Base-by-base conservation (phyloP, 176 grass and related monocot species). In the Secale cereale region DNA sequence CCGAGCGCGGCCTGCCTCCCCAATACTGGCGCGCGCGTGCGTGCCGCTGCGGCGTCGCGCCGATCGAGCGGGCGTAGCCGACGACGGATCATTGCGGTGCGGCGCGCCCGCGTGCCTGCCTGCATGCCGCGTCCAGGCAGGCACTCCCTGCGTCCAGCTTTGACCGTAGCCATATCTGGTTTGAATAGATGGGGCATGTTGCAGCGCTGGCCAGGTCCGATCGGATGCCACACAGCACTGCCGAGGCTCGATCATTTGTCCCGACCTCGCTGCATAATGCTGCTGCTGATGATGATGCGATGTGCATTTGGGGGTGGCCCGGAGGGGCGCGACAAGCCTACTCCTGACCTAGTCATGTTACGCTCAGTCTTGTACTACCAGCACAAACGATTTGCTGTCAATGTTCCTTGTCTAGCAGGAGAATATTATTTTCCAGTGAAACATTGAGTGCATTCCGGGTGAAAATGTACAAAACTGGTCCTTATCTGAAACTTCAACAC, bases 61-160 rank as follows among this genome's bases (percentile, higher is more conserved):
- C 19, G 69, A 43, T 73, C 50, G 67, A 82, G 80, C 23, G 32
- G 14, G 30, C 32, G 32, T 14, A 41, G 30, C 78, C 78, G 12
- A 28, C 45, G 83, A 89, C 85, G 33, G 83, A 89, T 86, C 78
- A 86, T 89, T 70, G 78, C 80, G 59, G 62, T 29, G 77, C 35
- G 32, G 22, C 70, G 10, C 16, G 27, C 77, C 35, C 10, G 56
- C 40, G 25, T 25, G 77, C 0, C 13, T 65, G 59, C 0, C 10
- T 61, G 54, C 41, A 7, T n/a, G 27, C 50, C 41, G 76, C 76
- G 56, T 72, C 63, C 71, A 70, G 12, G 10, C 71, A 70, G 12
- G 10, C 60, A 27, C 12, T 25, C 70, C 76, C 14, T 22, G 67
- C 77, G 26, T 25, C 70, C 29, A 8, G 83, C 83, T 82, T 86